Evolutionary conservation across 192 early-diverging fungal species (phyloP).

Genomic region (Umbelopsis sp.): DNA sequence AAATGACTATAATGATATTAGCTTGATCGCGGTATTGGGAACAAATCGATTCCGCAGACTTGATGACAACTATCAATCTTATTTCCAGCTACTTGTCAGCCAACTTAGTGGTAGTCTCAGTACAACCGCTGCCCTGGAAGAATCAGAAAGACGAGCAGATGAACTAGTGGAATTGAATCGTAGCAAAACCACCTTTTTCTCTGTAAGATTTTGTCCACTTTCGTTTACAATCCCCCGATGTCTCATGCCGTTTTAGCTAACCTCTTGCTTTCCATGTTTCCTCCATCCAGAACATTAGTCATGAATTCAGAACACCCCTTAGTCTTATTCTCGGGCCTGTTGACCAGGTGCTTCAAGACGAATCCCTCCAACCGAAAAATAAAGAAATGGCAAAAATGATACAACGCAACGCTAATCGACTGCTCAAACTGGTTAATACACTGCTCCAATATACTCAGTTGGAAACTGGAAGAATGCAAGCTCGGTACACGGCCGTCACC

Average conservation of each 20-base stretch:
- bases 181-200: slow-evolving; percentile 14
- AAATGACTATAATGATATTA: background rate
- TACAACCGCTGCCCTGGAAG: background rate
- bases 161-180: background rate
- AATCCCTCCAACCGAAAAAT: slow-evolving; percentile 42
- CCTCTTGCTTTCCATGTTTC: no score
- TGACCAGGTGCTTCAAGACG: background rate
- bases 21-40: background rate
- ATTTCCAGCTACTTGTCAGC: background rate
- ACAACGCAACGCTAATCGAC: slow-evolving; percentile 49
- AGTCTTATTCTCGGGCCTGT: slow-evolving; percentile 7
- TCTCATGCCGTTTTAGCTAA: no score
- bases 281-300: background rate
- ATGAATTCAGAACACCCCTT: slow-evolving; percentile 8
- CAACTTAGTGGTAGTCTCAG: background rate
- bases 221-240: background rate
- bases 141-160: background rate
- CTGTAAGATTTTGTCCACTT: background rate
- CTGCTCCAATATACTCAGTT: slow-evolving; percentile 57
- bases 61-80: background rate
- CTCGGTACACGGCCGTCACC: slow-evolving; percentile 39
- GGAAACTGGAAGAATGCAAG: slow-evolving; percentile 56
- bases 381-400: slow-evolving; percentile 52
- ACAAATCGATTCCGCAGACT: background rate
- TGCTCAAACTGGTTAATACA: slow-evolving; percentile 58